Evolutionary conservation across 108 stramenopile genomes (phyloP).

Genomic region (Cyclotella baltica): DNA sequence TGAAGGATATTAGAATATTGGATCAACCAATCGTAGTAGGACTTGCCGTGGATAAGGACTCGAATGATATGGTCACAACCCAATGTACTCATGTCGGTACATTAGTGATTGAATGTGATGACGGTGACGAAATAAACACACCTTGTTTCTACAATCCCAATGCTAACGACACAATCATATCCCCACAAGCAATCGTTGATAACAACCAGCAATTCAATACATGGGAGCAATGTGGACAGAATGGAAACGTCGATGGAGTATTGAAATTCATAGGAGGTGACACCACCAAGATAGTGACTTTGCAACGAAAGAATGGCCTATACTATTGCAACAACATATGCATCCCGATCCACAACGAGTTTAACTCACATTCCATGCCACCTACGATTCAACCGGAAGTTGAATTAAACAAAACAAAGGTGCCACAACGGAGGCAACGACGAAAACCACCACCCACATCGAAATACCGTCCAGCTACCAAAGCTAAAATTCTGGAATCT

Average conservation of each 20-base stretch:
- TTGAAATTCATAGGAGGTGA: neutral
- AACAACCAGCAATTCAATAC: neutral
- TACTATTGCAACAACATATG: too few relatives aligned
- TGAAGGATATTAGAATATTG: neutral
- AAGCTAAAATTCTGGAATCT: neutral
- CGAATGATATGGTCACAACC: too few relatives aligned
- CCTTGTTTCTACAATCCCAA: neutral
- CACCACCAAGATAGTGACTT: neutral
- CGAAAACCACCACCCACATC: too few relatives aligned
- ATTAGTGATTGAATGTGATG: neutral
- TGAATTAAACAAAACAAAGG: too few relatives aligned
- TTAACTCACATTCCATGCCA: too few relatives aligned
- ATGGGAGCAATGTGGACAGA: neutral
- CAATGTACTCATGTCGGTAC: neutral
- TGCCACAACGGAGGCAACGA: too few relatives aligned
- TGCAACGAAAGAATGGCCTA: too few relatives aligned
- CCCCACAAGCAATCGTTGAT: neutral
- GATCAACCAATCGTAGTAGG: neutral
- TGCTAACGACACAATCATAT: slow-evolving; percentile 5
- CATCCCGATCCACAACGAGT: too few relatives aligned
- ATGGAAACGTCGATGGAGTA: neutral
- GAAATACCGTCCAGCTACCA: neutral
- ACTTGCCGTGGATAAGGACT: neutral
- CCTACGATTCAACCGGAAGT: too few relatives aligned
- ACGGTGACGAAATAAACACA: neutral